Base-by-base conservation (phyloP, 768 basidiomycete species). In the Erythrobasidium yunnanense region DNA sequence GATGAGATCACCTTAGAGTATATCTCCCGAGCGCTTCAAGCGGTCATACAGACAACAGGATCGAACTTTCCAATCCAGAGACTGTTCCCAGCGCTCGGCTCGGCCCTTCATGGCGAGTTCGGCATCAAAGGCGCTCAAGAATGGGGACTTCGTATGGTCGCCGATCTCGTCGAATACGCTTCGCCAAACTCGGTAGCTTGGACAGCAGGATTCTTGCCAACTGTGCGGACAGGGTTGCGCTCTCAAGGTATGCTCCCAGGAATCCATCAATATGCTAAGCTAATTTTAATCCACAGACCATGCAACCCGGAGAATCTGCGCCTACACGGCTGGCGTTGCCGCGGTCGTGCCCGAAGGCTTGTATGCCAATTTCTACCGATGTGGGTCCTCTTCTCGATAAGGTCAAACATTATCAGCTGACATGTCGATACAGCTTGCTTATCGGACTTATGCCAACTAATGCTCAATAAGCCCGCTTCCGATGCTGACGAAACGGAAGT, bases 131-230 rank as follows among this genome's bases (percentile, higher is more conserved):
- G 60, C 30, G 60, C 49, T 32, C 49, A 50, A 30, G 60, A 51
- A 22, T 63, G 60, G 60, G 60, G 47, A 22, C 23, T 63, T 3
- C 6, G 47, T 23, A n/a, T 63, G 11, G 25, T 63, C 4, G 32
- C 45, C 60, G 60, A 63, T 63, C 30, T 63, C 6, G 42, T 63
- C n/a, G 45, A 63, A 29, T 63, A 29, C 52, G 45, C 60, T 27
- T 63, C 60, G 2, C 60, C 60, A 6, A n/a, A n/a, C 23, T 46
- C 60, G 2, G 22, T 63, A 23, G 60, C 60, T 4, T 63, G 49
- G 45, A 63, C 60, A 5, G 49, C 45, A 30, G 49, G 60, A 11
- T 33, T 63, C 29, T 23, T 63, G 6, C 8, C 60, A 5, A 7
- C 18, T 7, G 60, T 63, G 3, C 23, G 23, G 17, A 27, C 49